Percentiles rank a stretch among this genome's conserved stretches.
These are phyloP conservation scores for Suhomyces yuchorum DNA, from an alignment of 1,139 yeast species.

Conservation along the genomic window DNA sequence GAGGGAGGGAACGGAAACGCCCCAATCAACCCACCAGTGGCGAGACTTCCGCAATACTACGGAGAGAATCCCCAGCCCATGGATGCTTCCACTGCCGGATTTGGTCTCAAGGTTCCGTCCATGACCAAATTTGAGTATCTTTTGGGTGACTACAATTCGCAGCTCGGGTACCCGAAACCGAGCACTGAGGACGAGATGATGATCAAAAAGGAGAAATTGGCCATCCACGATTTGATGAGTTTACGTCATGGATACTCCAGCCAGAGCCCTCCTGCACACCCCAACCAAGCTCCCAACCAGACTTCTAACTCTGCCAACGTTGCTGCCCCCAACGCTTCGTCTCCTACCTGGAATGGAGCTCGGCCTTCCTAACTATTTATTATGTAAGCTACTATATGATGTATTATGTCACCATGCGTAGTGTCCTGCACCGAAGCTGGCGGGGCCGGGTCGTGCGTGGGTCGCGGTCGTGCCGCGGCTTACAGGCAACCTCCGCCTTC, in stretches of 20 bases:
- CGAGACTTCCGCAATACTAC: slow-evolving; percentile 10
- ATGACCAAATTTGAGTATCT: slow-evolving; percentile 34
- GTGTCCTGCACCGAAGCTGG: neutral
- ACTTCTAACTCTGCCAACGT: neutral
- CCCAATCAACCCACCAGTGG: neutral
- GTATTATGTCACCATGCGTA: neutral
- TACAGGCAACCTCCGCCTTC: too few species aligned
- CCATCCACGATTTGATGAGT: slow-evolving; percentile 39
- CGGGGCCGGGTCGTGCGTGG: too few species aligned
- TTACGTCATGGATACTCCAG: slow-evolving; percentile 17
- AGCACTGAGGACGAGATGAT: slow-evolving; percentile 28
- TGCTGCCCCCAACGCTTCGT: neutral
- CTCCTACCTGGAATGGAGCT: slow-evolving; percentile 5
- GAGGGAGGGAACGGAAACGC: neutral
- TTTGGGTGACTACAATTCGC: slow-evolving; percentile 27
- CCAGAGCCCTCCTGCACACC: neutral
- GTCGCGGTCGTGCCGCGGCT: too few species aligned
- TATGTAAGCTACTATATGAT: slow-evolving; percentile 2
- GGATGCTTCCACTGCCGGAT: slow-evolving; percentile 12
- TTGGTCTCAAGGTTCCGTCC: slow-evolving; percentile 28
- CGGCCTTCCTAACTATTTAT: slow-evolving; percentile 4
- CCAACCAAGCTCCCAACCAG: neutral
- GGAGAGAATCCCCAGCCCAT: slow-evolving; percentile 5
- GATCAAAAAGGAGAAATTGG: slow-evolving; percentile 39
- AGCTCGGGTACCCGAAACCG: slow-evolving; percentile 11